Evolutionary conservation across 306 rosid species (phyloP).

Genomic region (Trifolium repens): DNA sequence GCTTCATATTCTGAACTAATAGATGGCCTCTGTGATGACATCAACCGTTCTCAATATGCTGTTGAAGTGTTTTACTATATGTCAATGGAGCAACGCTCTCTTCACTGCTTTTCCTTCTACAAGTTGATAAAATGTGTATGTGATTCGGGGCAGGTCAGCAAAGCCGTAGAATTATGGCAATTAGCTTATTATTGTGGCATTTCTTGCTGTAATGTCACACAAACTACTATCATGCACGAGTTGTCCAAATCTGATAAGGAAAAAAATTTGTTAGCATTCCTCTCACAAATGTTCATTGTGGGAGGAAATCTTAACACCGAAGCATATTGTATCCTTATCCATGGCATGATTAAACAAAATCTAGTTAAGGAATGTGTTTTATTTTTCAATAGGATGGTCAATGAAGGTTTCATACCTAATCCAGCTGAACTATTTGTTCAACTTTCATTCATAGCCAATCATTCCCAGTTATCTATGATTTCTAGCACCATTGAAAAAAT

Average conservation of each 20-base stretch:
- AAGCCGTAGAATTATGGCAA: constrained; percentile 60
- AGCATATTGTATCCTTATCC: constrained; percentile 68
- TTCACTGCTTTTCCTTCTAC: constrained; percentile 60
- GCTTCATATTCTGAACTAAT: constrained; percentile 70
- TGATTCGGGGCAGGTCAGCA: constrained; percentile 50
- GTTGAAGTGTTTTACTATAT: constrained; percentile 68
- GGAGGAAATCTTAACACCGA: constrained; percentile 64
- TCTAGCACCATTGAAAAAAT: constrained; percentile 53
- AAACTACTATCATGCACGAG: constrained; percentile 58
- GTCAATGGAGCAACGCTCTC: constrained; percentile 58
- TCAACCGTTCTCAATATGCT: constrained; percentile 55
- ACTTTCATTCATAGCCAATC: constrained; percentile 56
- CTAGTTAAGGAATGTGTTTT: constrained; percentile 54
- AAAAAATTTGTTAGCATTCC: constrained; percentile 49
- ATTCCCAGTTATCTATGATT: constrained; percentile 59
- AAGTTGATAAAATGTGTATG: constrained; percentile 68
- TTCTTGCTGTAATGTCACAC: constrained; percentile 53
- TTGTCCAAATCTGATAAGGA: constrained; percentile 52
- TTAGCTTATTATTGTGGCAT: constrained; percentile 63
- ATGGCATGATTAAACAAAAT: constrained; percentile 57
- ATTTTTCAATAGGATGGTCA: constrained; percentile 71
- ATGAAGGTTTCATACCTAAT: constrained; percentile 66
- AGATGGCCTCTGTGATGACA: constrained; percentile 64
- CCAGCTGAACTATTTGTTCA: constrained; percentile 60
- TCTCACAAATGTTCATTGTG: constrained; percentile 66